Evolutionary conservation across 352 stramenopile genomes (phyloP).

Genomic region (Achlya hypogyna): DNA sequence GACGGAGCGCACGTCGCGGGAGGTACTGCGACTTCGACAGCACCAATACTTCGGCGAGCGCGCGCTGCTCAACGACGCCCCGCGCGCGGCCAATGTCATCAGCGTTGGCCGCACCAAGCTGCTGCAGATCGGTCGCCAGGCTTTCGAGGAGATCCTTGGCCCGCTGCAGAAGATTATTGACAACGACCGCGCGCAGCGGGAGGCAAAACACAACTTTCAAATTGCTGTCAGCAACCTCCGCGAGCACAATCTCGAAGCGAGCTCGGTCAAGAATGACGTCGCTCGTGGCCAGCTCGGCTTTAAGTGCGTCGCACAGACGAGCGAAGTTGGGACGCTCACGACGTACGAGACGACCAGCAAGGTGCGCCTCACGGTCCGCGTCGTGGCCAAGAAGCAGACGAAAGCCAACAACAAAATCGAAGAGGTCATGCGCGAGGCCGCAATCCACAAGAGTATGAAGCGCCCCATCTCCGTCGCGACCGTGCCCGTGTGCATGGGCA

Average conservation of each 20-base stretch:
- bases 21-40: slow-evolving; percentile 70
- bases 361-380: slow-evolving; percentile 57
- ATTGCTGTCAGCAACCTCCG: slow-evolving; percentile 69
- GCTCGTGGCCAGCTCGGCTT: slow-evolving; percentile 33
- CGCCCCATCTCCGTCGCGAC: slow-evolving; percentile 61
- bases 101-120: slow-evolving; percentile 80
- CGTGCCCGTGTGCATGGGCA: slow-evolving; percentile 59
- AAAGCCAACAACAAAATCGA: slow-evolving; percentile 57
- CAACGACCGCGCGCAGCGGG: slow-evolving; percentile 56
- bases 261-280: slow-evolving; percentile 16
- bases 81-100: slow-evolving; percentile 89
- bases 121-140: slow-evolving; percentile 86
- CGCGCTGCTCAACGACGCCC: slow-evolving; percentile 83
- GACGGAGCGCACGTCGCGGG: slow-evolving; percentile 63
- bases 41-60: slow-evolving; percentile 85
- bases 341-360: slow-evolving; percentile 61
- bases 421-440: slow-evolving; percentile 32
- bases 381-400: slow-evolving; percentile 64
- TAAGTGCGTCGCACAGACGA: slow-evolving; percentile 61
- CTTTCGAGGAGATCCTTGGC: slow-evolving; percentile 94
- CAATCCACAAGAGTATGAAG: slow-evolving; percentile 55
- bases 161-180: slow-evolving; percentile 90
- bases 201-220: slow-evolving; percentile 75
- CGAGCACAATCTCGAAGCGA: neutral
- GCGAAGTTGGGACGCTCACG: slow-evolving; percentile 52